phyloP scores from a whole-genome alignment of 164 flowering plant species.

The Stephania japonica region DNA sequence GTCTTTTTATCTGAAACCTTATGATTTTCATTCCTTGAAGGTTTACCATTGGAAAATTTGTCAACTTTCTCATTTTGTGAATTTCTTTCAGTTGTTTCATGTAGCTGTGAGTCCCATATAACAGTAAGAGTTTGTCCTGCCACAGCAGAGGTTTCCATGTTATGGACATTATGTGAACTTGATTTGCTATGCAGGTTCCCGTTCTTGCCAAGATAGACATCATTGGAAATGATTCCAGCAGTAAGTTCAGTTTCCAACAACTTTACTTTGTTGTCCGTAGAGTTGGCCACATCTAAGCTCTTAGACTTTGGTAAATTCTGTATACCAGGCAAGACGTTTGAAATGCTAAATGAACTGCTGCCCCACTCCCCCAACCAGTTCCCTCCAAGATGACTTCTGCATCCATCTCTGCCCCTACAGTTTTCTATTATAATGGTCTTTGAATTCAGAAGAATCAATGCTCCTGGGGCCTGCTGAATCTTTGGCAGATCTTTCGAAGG shows the following conservation, averaged over 20 bases:
- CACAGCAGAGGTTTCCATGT: conserved; percentile 1
- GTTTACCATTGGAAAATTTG: background rate
- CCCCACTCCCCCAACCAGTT: conserved; percentile 34
- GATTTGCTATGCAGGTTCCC: conserved; percentile 1
- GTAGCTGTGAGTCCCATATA: background rate
- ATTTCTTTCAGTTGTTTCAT: conserved; percentile 2
- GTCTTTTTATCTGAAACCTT: conserved; percentile 12
- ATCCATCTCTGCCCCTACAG: conserved; percentile 21
- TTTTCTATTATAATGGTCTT: conserved; percentile 18
- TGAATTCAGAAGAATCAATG: conserved; percentile 5
- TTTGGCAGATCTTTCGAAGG: conserved; percentile 14
- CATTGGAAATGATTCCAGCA: background rate
- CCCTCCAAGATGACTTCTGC: conserved; percentile 58
- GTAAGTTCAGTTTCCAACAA: conserved; percentile 4
- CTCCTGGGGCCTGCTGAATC: background rate
- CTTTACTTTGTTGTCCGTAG: background rate
- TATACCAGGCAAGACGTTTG: conserved; percentile 39
- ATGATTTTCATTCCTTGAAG: conserved; percentile 10
- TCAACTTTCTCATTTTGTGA: conserved; percentile 9
- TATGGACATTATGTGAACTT: conserved; percentile 1
- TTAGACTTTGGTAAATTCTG: background rate
- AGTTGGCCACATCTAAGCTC: background rate
- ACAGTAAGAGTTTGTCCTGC: conserved; percentile 7
- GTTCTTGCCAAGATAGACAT: conserved; percentile 14
- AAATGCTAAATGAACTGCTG: conserved; percentile 50